Percentiles rank a stretch among this genome's conserved stretches.
These are phyloP conservation scores for Penicillium coffeae DNA, from an alignment of 495 filamentous ascomycete species.

Conservation along the genomic window DNA sequence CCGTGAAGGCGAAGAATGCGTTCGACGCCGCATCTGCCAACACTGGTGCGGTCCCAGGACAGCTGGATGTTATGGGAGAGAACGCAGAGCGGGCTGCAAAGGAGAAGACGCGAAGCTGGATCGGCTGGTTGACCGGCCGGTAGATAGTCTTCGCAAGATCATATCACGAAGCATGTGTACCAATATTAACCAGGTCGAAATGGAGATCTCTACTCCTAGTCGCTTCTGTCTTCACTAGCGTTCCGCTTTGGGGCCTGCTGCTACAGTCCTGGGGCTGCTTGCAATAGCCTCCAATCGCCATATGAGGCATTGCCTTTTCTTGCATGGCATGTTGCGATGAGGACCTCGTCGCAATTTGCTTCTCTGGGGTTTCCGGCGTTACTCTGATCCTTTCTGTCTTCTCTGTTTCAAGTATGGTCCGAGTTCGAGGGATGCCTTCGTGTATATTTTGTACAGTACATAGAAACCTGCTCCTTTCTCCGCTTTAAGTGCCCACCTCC, in stretches of 20 bases:
- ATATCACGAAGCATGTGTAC: not conserved
- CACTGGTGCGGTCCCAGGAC: conserved; percentile 24
- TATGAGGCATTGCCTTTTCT: conserved; percentile 20
- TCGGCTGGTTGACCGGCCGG: conserved; percentile 35
- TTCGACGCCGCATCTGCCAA: conserved; percentile 17
- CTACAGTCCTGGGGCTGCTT: not conserved
- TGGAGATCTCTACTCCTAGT: not conserved
- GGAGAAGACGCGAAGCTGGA: conserved; percentile 40
- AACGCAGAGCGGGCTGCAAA: conserved; percentile 40
- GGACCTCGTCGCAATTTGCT: conserved; percentile 16
- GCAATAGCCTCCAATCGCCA: not conserved
- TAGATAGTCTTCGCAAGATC: not conserved
- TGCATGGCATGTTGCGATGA: conserved; percentile 25
- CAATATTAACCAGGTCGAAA: not conserved
- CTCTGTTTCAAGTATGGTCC: conserved; percentile 1
- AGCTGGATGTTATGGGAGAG: conserved; percentile 40
- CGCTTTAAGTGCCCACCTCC: not conserved
- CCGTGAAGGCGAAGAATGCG: conserved; percentile 33
- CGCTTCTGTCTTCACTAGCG: not conserved
- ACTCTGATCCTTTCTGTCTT: conserved; percentile 12
- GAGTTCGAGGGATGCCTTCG: conserved; percentile 2
- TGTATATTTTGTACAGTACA: conserved; percentile 37
- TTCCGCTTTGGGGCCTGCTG: not conserved
- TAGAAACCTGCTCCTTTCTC: conserved; percentile 25
- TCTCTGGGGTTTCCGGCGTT: conserved; percentile 31